Evolutionary conservation across 2,329 filamentous ascomycete genomes (phyloP), one percentile per base, ranked within the genome.

Genomic region (Pseudogymnoascus sp.): DNA sequence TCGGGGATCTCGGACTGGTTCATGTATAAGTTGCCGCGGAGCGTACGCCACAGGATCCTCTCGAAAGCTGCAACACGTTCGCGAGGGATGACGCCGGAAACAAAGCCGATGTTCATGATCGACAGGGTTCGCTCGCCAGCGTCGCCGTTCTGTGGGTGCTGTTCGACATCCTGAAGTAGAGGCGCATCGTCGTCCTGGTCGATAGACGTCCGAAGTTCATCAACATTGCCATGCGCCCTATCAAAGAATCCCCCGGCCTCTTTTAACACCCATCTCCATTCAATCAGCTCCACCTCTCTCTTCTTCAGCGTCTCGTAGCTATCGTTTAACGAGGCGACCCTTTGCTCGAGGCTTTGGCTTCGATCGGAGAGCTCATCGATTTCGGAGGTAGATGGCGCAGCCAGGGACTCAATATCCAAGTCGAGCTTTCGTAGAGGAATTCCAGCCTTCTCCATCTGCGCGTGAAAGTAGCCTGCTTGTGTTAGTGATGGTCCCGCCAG

Each of bases 251-350:
- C 91, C 41, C 94, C 94, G 52, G 95, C 92, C 82, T 99, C 94
- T 67, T 91, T 88, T 64, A 99, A 78, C 60, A 99, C 95, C 91
- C 93, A 97, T 72, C 95, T 89, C 94, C 94, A 97, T 78, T 99
- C 94, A 10, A 90, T 96, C 70, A 99, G 81, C 75, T 99, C 94
- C 64, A 96, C 91, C 80, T 97, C 94, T 63, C 93, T 87, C 80
- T 94, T 97, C 84, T 97, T 97, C 75, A 99, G 78, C 14, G 92
- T 97, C 80, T 99, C 94, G 77, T 99, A 97, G 79, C 92, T 97
- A 74, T 97, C 94, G 74, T 97, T 97, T 66, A 99, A 79, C 68
- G 92, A 93, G 63, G 86, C 88, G 68, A 99, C 86, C 66, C 94
- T 86, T 78, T 95, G 90, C 78, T 99, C 94, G 63, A 99, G 83